These are phyloP conservation scores for Phialophora verrucosa DNA, from an alignment of 2,329 filamentous ascomycete species.

Conservation along the genomic window DNA sequence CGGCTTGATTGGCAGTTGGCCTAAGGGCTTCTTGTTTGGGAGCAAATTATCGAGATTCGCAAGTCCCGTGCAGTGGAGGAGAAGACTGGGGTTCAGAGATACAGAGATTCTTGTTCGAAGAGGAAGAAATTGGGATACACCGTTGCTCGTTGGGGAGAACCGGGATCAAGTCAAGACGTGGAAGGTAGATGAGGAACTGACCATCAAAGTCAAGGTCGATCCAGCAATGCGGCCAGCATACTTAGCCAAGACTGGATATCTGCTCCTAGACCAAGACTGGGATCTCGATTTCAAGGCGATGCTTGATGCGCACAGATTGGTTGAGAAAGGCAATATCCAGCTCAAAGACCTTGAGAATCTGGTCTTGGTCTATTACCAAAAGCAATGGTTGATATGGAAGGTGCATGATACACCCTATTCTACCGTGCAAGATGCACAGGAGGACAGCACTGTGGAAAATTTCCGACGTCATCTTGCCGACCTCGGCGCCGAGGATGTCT, in stretches of 20 bases:
- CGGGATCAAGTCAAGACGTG: slow-evolving; percentile 46
- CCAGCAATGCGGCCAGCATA: slow-evolving; percentile 71
- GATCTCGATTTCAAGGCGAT: slow-evolving; percentile 86
- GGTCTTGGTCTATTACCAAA: slow-evolving; percentile 63
- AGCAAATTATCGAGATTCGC: slow-evolving; percentile 56
- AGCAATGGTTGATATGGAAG: slow-evolving; percentile 70
- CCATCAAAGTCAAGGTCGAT: slow-evolving; percentile 62
- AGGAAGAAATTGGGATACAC: slow-evolving; percentile 73
- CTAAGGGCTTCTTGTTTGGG: slow-evolving; percentile 72
- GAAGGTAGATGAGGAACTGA: slow-evolving; percentile 59
- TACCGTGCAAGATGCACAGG: slow-evolving; percentile 54
- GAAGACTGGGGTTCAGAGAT: slow-evolving; percentile 71
- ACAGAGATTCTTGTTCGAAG: slow-evolving; percentile 81
- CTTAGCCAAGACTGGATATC: slow-evolving; percentile 81
- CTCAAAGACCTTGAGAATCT: slow-evolving; percentile 73
- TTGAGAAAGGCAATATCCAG: slow-evolving; percentile 60
- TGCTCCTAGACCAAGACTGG: slow-evolving; percentile 84
- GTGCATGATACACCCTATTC: slow-evolving; percentile 60
- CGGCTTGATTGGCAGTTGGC: slow-evolving; percentile 74
- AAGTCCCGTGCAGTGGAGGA: slow-evolving; percentile 75
- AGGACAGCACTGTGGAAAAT: slow-evolving; percentile 75
- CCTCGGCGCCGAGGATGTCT: slow-evolving; percentile 84
- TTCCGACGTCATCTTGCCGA: slow-evolving; percentile 77
- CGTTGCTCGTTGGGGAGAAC: slow-evolving; percentile 51
- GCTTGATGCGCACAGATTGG: slow-evolving; percentile 72